Base-by-base conservation (phyloP, 2,329 filamentous ascomycete species). In the Trichoderma koningiopsis region DNA sequence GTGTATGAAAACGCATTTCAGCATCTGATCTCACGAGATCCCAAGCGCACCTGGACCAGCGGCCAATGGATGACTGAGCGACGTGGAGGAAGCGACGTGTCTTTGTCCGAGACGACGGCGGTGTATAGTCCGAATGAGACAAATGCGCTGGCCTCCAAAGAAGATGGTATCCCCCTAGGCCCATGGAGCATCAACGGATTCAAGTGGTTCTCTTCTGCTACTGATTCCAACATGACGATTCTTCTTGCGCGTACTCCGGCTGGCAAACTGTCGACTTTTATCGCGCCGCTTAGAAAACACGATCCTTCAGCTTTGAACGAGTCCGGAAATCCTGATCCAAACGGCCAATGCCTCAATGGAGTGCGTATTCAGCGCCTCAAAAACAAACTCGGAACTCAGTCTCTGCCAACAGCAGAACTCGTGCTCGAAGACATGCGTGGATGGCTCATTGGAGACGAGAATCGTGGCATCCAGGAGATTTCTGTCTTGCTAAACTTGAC, bases 11-110 rank as follows among this genome's bases (percentile, higher is more conserved):
- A 86, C 43, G 86, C 85, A 3, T 88, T 84, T 71, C 74, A 78
- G 4, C 84, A 84, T 14, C 79, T 92, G 3, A 86, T 81, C 1
- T 87, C 84, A 3, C 81, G 85, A 5, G 82, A 90, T 31, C 74
- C 78, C 0, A 47, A 37, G 2, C 72, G 77, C n/a, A 86, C 87
- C 0, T 93, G 90, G 90, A 93, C 89, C 0, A 90, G 87, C 52
- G 90, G 90, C 0, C 91, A 93, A 76, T 93, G 91, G 91, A 92
- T 93, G 91, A 93, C 91, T 0, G 90, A 92, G 73, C 83, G 90
- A 1, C 83, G 84, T 0, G 90, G 90, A 2, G 91, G 90, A 0
- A 91, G 88, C 71, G 91, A 93, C 73, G 89, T 92, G 1, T 88
- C 87, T 3, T 83, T 85, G 52, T 91, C 88, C 0, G 90, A 92